phyloP scores from a whole-genome alignment of 2,329 filamentous ascomycete species.

The Colletotrichum lupini region DNA sequence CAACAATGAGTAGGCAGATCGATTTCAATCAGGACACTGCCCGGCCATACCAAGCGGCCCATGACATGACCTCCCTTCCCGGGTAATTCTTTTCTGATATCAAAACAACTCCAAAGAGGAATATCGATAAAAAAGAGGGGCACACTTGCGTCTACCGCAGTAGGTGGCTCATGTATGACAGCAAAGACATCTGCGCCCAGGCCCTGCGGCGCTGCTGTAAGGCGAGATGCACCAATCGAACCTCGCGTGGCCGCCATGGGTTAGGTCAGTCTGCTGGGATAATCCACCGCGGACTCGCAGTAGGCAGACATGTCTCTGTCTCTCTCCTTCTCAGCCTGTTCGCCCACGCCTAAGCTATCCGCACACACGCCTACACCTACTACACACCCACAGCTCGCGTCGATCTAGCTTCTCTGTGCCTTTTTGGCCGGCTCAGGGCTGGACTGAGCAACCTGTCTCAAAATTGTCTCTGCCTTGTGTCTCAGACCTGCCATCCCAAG shows the following conservation, averaged over 20 bases:
- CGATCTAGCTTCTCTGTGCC: not conserved
- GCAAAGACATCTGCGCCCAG: slow-evolving; percentile 32
- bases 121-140: slow-evolving; percentile 6
- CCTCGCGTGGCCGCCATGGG: slow-evolving; percentile 26
- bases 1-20: not conserved
- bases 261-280: slow-evolving; percentile 25
- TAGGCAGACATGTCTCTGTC: not conserved
- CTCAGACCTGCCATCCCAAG: slow-evolving; percentile 22
- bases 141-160: slow-evolving; percentile 3
- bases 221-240: slow-evolving; percentile 35
- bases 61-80: not conserved
- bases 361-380: not conserved
- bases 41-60: slow-evolving; percentile 21
- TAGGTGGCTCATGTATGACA: slow-evolving; percentile 28
- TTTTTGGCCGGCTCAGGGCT: not conserved
- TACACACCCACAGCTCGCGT: too few relatives aligned
- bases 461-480: slow-evolving; percentile 1
- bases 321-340: not conserved
- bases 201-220: slow-evolving; percentile 23
- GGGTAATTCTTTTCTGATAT: slow-evolving; percentile 18
- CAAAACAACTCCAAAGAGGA: not conserved
- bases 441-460: slow-evolving; percentile 8
- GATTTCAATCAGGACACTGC: not conserved
- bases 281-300: slow-evolving; percentile 19
- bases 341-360: not conserved